phyloP scores from a whole-genome alignment of 169 alveolate species.

The Cryptosporidium andersoni region DNA sequence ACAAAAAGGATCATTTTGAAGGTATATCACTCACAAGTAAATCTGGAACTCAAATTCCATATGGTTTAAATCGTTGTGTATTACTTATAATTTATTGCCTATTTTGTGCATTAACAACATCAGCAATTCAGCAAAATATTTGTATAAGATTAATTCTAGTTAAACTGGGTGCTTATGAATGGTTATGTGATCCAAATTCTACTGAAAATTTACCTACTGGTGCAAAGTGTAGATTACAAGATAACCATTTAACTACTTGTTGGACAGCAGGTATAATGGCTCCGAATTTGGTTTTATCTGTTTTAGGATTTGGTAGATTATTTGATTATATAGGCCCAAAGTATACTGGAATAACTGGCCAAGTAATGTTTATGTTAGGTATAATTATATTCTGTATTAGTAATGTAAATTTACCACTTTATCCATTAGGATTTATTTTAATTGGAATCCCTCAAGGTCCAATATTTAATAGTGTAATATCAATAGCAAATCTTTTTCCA shows the following conservation, averaged over 20 bases:
- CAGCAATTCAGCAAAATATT: conserved; percentile 70
- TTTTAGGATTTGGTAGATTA: conserved; percentile 61
- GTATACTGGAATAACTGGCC: conserved; percentile 46
- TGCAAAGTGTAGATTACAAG: conserved; percentile 61
- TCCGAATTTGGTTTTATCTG: conserved; percentile 53
- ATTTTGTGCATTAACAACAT: conserved; percentile 50
- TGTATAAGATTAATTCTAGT: conserved; percentile 58
- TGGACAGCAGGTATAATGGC: conserved; percentile 72
- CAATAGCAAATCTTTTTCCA: conserved; percentile 58
- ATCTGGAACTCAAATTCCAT: conserved; percentile 14
- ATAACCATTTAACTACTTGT: conserved; percentile 50
- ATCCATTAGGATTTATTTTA: conserved; percentile 64
- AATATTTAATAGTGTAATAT: conserved; percentile 62
- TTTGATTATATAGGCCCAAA: conserved; percentile 66
- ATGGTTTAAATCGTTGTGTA: conserved; percentile 48
- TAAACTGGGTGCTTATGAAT: conserved; percentile 64
- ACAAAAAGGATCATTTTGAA: background rate
- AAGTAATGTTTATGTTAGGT: conserved; percentile 62
- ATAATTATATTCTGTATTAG: conserved; percentile 47
- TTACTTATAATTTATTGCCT: conserved; percentile 36
- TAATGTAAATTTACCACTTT: conserved; percentile 24
- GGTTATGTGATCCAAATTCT: conserved; percentile 19
- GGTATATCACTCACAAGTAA: background rate
- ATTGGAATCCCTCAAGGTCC: conserved; percentile 71
- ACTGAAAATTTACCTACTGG: conserved; percentile 47